Percentiles rank a stretch among this genome's conserved stretches.
Evolutionary conservation across 1,284 basidiomycete genomes (phyloP).

Genomic region (Flammula alnicola): DNA sequence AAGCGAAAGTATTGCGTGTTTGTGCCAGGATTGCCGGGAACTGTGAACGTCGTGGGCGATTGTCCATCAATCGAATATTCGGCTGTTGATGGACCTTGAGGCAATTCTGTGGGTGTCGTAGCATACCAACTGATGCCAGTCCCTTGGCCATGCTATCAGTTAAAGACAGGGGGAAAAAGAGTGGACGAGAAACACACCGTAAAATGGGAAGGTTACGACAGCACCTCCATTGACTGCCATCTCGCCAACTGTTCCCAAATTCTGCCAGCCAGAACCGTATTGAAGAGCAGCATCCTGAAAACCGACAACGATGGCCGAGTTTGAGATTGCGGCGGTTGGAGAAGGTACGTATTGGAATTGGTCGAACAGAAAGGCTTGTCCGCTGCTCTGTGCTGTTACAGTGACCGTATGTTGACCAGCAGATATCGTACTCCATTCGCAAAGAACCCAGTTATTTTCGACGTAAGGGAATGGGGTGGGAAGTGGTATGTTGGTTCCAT

Average conservation of each 20-base stretch:
- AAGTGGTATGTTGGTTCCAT: conserved; percentile 13
- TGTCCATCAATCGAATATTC: conserved; percentile 18
- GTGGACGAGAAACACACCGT: conserved; percentile 12
- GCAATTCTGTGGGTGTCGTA: conserved; percentile 11
- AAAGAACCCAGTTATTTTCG: conserved; percentile 22
- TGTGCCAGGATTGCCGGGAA: conserved; percentile 4
- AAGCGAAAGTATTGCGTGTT: conserved; percentile 7
- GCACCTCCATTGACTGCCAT: conserved; percentile 15
- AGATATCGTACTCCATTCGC: conserved; percentile 10
- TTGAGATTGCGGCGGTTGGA: conserved; percentile 11
- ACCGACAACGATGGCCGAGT: conserved; percentile 13
- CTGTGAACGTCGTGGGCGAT: conserved; percentile 16
- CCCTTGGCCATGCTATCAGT: conserved; percentile 7
- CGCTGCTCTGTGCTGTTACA: conserved; percentile 17
- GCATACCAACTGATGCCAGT: conserved; percentile 20
- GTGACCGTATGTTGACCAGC: conserved; percentile 18
- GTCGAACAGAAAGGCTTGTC: conserved; percentile 20
- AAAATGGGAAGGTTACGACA: conserved; percentile 17
- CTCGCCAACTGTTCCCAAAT: conserved; percentile 9
- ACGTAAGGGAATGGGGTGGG: conserved; percentile 12
- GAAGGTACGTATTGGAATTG: conserved; percentile 18
- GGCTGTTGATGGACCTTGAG: conserved; percentile 10
- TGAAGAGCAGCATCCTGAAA: conserved; percentile 13
- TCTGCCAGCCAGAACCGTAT: conserved; percentile 15
- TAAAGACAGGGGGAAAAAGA: not conserved